Evolutionary conservation across 805 yeast genomes (phyloP), one percentile per base, ranked within the genome.

Genomic region (Ogataea haglerorum): DNA sequence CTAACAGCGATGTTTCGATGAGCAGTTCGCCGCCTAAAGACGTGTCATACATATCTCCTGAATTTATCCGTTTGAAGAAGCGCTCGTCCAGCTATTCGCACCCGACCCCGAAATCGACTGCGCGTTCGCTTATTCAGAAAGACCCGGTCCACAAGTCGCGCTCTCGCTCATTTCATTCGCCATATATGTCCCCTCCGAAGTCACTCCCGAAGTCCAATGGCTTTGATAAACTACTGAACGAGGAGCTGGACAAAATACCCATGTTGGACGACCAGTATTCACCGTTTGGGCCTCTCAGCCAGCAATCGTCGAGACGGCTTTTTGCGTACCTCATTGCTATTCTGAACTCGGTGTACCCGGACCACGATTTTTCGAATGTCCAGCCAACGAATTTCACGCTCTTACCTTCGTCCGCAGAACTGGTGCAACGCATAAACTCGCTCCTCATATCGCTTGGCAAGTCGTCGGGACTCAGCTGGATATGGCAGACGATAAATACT

Each of bases 261-360:
- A 36, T 19, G 42, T 36, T 43, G 40, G 30, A 38, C 36, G 40
- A 36, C 21, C 30, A 36, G 27, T 32, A 50, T 23, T 58, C 88
- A 2, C 98, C 98, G 1, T 93, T 93, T 66, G 99, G 99, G 0
- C 95, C 97, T 0, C 70, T 93, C 24, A 85, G 83, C 55, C 83
- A 82, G 52, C 78, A 83, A n/a, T 80, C 93, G 1, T 84, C 95
- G 32, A 75, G 96, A 48, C 83, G 88, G 61, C 81, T 90, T 2
- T 93, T 91, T 68, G 93, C 96, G 0, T 86, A 90, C 57, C 68
- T 93, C 34, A 86, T 93, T 44, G 93, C 95, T 1, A 89, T 90
- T 25, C 70, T 93, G 38, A 93, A 93, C 61, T 85, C 95, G 6
- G 82, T 95, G 4, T 91, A 86, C 58, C 98, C 99, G 0, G 99